Evolutionary conservation across 768 basidiomycete species (phyloP).

Genomic region (Dictyophora rubrovolvata): DNA sequence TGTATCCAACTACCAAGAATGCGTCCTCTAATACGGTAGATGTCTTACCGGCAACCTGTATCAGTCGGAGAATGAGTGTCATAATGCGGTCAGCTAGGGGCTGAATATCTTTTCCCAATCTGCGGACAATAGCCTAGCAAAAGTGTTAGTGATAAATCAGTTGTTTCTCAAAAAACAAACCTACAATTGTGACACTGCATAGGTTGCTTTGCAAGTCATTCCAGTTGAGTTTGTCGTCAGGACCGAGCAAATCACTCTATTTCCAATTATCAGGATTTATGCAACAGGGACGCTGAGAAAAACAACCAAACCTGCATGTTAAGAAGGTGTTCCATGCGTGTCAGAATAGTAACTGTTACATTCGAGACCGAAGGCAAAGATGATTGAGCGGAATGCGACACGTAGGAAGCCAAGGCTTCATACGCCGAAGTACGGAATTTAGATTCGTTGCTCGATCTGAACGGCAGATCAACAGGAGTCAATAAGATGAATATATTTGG

Average conservation of each 20-base stretch:
- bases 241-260: conserved; percentile 86
- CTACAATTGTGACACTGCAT: conserved; percentile 79
- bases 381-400: conserved; percentile 71
- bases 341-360: conserved; percentile 71
- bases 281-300: background rate
- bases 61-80: conserved; percentile 79
- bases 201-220: conserved; percentile 96
- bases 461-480: background rate
- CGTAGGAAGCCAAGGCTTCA: conserved; percentile 84
- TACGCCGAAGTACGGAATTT: conserved; percentile 95
- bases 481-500: conserved; percentile 6
- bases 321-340: conserved; percentile 83
- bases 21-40: conserved; percentile 95
- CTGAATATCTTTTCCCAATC: conserved; percentile 71
- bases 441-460: conserved; percentile 71
- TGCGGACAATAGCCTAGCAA: conserved; percentile 68
- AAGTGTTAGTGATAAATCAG: conserved; percentile 1
- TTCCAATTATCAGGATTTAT: background rate
- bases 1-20: conserved; percentile 84
- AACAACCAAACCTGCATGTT: conserved; percentile 57
- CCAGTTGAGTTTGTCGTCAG: conserved; percentile 97
- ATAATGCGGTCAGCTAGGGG: conserved; percentile 92
- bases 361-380: conserved; percentile 73
- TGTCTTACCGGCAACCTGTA: conserved; percentile 80
- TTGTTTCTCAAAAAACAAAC: conserved; percentile 19